Conservation (phyloP, 345 rosid genomes). For the Syzygium oleosum region DNA sequence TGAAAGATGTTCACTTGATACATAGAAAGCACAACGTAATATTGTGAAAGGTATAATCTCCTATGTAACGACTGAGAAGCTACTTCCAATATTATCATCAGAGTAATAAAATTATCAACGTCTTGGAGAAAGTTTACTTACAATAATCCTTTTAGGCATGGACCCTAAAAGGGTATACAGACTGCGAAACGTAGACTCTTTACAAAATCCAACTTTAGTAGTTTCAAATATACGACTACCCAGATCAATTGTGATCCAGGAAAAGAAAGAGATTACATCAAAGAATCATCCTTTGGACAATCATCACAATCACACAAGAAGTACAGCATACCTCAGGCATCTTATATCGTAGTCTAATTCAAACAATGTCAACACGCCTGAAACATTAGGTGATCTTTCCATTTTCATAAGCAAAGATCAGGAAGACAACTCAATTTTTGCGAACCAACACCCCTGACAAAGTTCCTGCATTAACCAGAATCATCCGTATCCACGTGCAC, state of each 20-base stretch:
- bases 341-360: not conserved
- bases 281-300: not conserved
- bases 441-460: not conserved
- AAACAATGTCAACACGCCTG: not conserved
- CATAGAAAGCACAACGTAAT: not conserved
- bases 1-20: not conserved
- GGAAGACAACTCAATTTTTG: not conserved
- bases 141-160: not conserved
- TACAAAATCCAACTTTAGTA: not conserved
- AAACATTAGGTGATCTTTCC: not conserved
- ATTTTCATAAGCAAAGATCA: not conserved
- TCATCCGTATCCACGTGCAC: slow-evolving; percentile 10
- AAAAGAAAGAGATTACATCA: not conserved
- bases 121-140: not conserved
- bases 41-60: not conserved
- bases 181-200: not conserved
- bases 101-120: not conserved
- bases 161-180: not conserved
- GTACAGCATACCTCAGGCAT: not conserved
- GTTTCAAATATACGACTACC: not conserved
- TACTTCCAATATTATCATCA: not conserved
- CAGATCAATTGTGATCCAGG: not conserved
- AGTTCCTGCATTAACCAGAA: not conserved
- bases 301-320: not conserved
- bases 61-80: not conserved